Percentiles rank a stretch among this genome's conserved stretches.
Conservation (phyloP, 208 protist genomes). For the Leishmania braziliensis region DNA sequence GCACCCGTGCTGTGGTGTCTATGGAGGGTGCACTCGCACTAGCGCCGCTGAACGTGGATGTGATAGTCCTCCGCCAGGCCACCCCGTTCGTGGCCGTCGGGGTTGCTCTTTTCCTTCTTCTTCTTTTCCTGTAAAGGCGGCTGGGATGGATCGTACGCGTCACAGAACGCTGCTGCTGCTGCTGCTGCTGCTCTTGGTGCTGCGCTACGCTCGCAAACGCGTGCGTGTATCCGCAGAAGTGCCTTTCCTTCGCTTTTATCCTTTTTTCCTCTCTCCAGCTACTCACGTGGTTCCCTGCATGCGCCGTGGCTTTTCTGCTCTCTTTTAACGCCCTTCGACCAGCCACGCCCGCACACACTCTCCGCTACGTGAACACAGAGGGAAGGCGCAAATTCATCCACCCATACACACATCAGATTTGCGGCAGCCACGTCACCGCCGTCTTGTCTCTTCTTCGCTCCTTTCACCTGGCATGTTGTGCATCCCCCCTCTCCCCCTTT, state of each 20-base stretch:
- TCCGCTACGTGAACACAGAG: not conserved
- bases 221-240: not conserved
- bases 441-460: not conserved
- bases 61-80: constrained; percentile 20
- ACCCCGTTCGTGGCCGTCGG: constrained; percentile 26
- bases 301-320: not conserved
- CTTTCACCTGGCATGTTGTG: not conserved
- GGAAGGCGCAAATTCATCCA: no score
- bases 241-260: not conserved
- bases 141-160: not conserved
- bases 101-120: constrained; percentile 17
- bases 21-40: not conserved
- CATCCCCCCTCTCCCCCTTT: not conserved
- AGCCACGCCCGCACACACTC: not conserved
- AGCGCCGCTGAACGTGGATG: constrained; percentile 7
- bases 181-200: not conserved
- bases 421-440: no score
- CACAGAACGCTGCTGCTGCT: not conserved
- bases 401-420: no score
- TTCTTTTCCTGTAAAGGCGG: constrained; percentile 21
- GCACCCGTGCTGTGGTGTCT: not conserved
- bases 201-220: not conserved
- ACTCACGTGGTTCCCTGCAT: no score
- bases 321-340: not conserved
- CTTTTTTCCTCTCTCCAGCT: no score